Evolutionary conservation across 106 monocot genomes (phyloP).

Genomic region (Apostasia ramifera): DNA sequence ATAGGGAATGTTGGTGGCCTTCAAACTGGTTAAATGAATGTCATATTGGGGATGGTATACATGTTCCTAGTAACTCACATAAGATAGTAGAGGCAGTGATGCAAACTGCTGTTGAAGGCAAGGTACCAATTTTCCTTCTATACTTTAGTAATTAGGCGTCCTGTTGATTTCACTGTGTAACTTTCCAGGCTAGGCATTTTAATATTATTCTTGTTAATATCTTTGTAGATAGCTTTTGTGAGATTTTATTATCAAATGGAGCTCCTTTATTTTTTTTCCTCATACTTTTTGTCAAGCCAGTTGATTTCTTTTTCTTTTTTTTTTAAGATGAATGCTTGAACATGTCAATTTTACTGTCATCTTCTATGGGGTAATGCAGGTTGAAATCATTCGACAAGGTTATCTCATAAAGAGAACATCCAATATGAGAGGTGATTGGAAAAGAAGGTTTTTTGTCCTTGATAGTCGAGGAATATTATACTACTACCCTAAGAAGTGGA

Average conservation of each 20-base stretch:
- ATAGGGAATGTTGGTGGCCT: slow-evolving; percentile 66
- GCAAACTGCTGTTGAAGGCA: slow-evolving; percentile 83
- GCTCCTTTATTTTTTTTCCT: too few species aligned
- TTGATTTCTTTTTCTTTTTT: background rate
- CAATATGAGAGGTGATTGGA: slow-evolving; percentile 98
- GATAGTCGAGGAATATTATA: slow-evolving; percentile 99
- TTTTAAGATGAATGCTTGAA: background rate
- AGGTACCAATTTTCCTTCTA: slow-evolving; percentile 37
- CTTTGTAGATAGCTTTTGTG: background rate
- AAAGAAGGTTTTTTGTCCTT: slow-evolving; percentile 98
- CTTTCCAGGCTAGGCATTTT: too few species aligned
- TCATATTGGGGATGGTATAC: slow-evolving; percentile 94
- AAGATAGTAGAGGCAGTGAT: slow-evolving; percentile 99
- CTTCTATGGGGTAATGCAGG: slow-evolving; percentile 41
- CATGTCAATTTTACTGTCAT: background rate
- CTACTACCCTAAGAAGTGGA: slow-evolving; percentile 89
- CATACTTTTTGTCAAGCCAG: too few species aligned
- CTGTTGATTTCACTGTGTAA: background rate
- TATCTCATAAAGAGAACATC: slow-evolving; percentile 97
- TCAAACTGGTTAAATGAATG: slow-evolving; percentile 43
- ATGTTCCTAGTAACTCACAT: slow-evolving; percentile 97
- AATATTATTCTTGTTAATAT: background rate
- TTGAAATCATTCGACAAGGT: slow-evolving; percentile 99
- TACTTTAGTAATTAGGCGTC: background rate
- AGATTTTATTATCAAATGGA: too few species aligned